Percentiles rank a stretch among this genome's conserved stretches.
phyloP scores from a whole-genome alignment of 2,329 filamentous ascomycete genomes.

The Verticillium longisporum region DNA sequence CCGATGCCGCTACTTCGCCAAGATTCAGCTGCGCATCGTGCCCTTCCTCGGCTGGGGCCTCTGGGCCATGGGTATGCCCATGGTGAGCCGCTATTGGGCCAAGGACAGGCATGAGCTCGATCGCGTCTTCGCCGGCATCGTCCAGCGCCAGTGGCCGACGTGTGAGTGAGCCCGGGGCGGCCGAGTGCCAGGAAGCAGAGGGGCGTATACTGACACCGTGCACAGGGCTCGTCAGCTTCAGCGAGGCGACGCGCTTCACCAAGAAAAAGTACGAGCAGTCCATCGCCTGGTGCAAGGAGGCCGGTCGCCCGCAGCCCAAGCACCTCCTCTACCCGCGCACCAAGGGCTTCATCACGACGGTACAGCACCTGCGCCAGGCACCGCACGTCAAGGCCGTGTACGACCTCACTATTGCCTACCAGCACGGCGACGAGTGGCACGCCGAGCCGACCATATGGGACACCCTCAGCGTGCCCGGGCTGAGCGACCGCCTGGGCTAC shows the following conservation, averaged over 20 bases:
- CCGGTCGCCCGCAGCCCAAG: constrained; percentile 41
- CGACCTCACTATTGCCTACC: constrained; percentile 49
- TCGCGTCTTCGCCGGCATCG: constrained; percentile 48
- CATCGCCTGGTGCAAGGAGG: constrained; percentile 42
- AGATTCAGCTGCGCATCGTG: constrained; percentile 50
- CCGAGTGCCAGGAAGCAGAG: background rate
- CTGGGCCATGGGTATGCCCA: constrained; percentile 59
- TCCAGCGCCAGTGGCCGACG: constrained; percentile 44
- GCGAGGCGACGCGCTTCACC: constrained; percentile 56
- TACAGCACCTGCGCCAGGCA: constrained; percentile 45
- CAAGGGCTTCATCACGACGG: constrained; percentile 54
- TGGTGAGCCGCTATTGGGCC: constrained; percentile 54
- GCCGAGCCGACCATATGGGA: constrained; percentile 46
- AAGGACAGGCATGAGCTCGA: constrained; percentile 49
- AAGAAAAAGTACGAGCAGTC: constrained; percentile 44
- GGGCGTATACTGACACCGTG: constrained; percentile 26
- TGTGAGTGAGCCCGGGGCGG: constrained; percentile 27
- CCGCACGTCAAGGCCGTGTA: constrained; percentile 47
- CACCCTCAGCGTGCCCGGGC: constrained; percentile 32
- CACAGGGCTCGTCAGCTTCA: constrained; percentile 52
- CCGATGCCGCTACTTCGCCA: constrained; percentile 57
- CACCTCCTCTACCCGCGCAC: constrained; percentile 55
- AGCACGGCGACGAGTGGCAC: constrained; percentile 33
- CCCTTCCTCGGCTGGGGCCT: constrained; percentile 58
- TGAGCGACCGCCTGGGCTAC: constrained; percentile 33